phyloP scores from a whole-genome alignment of 768 basidiomycete genomes.

The Kwoniella sp. region DNA sequence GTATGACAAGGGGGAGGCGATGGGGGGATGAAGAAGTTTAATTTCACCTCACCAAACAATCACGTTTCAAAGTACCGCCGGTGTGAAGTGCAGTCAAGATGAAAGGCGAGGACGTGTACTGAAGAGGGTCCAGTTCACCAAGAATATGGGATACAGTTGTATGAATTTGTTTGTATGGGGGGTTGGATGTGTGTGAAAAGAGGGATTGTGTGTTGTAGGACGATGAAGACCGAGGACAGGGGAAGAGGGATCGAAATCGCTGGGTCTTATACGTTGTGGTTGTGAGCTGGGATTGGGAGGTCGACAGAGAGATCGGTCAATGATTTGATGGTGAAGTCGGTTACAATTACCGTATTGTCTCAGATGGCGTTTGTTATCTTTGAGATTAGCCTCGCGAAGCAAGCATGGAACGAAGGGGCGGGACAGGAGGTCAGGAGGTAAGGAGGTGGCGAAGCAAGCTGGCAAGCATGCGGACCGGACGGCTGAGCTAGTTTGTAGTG shows the following conservation, averaged over 20 bases:
- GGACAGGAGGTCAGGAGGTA: background rate
- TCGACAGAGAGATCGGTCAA: constrained; percentile 1
- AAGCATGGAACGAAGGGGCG: background rate
- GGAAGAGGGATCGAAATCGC: background rate
- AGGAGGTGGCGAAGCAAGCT: too few species aligned
- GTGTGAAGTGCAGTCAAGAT: background rate
- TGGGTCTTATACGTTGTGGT: background rate
- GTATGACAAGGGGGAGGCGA: constrained; percentile 18
- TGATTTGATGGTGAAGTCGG: constrained; percentile 1
- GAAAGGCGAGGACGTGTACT: constrained; percentile 10
- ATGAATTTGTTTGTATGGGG: background rate
- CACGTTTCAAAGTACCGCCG: constrained; percentile 30
- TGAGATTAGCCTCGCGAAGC: background rate
- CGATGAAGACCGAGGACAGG: background rate
- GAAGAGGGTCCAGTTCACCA: background rate
- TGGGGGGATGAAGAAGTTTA: constrained; percentile 5
- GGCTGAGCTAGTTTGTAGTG: background rate
- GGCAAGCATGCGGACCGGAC: background rate
- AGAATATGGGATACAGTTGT: constrained; percentile 11
- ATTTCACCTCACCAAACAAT: constrained; percentile 10
- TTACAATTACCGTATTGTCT: constrained; percentile 2
- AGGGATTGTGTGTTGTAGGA: background rate
- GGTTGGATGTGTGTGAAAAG: background rate
- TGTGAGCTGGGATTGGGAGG: background rate
- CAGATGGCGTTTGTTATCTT: background rate